These are phyloP conservation scores for Ascochyta rabiei DNA, from an alignment of 2,329 filamentous ascomycete genomes.

Conservation along the genomic window DNA sequence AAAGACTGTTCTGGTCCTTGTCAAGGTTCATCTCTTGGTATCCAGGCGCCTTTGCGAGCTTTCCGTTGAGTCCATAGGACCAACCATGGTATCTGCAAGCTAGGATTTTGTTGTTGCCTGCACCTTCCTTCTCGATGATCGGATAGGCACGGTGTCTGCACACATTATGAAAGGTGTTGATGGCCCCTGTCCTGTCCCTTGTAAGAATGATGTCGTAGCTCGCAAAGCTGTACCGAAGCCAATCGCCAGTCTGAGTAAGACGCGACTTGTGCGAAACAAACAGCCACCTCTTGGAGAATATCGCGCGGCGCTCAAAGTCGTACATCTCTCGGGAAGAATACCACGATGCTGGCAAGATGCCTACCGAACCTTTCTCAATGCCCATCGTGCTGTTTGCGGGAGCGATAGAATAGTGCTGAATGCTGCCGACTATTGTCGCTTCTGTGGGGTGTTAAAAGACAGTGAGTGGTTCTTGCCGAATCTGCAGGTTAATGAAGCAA, in stretches of 20 bases:
- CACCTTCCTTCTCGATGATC: conserved; percentile 32
- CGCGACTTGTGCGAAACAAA: conserved; percentile 42
- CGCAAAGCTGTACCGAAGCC: conserved; percentile 13
- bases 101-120: conserved; percentile 44
- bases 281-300: conserved; percentile 50
- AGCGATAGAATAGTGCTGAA: not conserved
- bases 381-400: not conserved
- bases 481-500: not conserved
- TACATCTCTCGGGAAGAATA: conserved; percentile 50
- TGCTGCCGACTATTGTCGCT: not conserved
- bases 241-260: conserved; percentile 21
- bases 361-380: not conserved
- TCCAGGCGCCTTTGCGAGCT: conserved; percentile 51
- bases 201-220: conserved; percentile 19
- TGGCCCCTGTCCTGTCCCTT: conserved; percentile 22
- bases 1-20: conserved; percentile 37
- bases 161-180: conserved; percentile 50
- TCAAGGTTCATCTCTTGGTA: conserved; percentile 40
- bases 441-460: not conserved
- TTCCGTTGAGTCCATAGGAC: conserved; percentile 51
- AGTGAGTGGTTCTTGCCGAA: not conserved
- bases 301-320: conserved; percentile 53
- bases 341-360: conserved; percentile 47
- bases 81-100: conserved; percentile 54
- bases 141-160: conserved; percentile 52